phyloP scores from a whole-genome alignment of 352 stramenopile genomes.

The Pythium angustatum region DNA sequence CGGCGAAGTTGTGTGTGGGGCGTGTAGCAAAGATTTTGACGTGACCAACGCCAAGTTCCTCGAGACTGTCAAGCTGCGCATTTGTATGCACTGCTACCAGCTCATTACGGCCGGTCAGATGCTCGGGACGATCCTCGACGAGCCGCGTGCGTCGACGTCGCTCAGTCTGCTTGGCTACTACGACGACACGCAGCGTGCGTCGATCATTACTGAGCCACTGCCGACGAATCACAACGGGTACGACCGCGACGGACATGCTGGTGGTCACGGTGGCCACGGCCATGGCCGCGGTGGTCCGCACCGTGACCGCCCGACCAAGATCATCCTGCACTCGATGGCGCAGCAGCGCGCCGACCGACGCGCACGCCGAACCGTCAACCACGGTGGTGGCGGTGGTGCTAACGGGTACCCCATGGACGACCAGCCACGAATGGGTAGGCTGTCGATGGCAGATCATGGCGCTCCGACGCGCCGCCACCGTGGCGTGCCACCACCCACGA shows the following conservation, averaged over 20 bases:
- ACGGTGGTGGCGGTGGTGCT: not conserved
- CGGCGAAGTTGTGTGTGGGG: constrained; percentile 85
- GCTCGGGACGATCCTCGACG: constrained; percentile 47
- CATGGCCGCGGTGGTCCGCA: not conserved
- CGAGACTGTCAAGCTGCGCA: constrained; percentile 73
- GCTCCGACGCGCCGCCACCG: not conserved
- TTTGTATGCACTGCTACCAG: constrained; percentile 87
- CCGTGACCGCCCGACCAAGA: constrained; percentile 45
- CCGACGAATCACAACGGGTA: constrained; percentile 16
- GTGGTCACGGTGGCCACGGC: not conserved
- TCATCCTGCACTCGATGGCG: constrained; percentile 76
- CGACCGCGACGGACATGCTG: constrained; percentile 14
- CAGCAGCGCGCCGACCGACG: constrained; percentile 18
- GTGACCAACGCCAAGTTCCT: constrained; percentile 54
- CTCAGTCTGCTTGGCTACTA: constrained; percentile 69
- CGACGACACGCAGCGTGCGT: constrained; percentile 64
- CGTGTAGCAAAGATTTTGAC: constrained; percentile 85
- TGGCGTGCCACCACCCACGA: not conserved
- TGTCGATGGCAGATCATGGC: too few relatives aligned
- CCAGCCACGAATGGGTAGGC: not conserved
- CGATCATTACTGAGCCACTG: constrained; percentile 48
- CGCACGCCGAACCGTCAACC: not conserved
- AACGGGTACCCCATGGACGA: not conserved
- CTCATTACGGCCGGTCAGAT: constrained; percentile 68
- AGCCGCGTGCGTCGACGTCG: constrained; percentile 51